Conservation (phyloP, 495 filamentous ascomycete species). For the Penicillium odoratum region DNA sequence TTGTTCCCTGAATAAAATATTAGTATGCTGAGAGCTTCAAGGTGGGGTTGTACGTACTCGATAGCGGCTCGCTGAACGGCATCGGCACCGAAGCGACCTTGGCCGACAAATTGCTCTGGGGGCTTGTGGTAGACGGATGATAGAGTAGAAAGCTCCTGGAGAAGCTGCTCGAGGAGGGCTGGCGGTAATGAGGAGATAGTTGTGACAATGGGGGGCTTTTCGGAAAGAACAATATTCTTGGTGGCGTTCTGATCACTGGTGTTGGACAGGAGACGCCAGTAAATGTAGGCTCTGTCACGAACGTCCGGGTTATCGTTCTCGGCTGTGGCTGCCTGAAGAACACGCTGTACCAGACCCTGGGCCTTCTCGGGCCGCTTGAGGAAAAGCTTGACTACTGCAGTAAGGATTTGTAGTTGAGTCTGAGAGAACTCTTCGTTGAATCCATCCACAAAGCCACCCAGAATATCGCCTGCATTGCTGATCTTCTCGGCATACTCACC, state of each 20-base stretch:
- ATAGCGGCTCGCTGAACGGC: constrained; percentile 95
- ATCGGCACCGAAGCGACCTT: constrained; percentile 90
- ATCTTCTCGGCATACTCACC: constrained; percentile 99
- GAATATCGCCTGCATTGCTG: constrained; percentile 89
- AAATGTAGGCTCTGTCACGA: constrained; percentile 94
- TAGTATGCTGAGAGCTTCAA: constrained; percentile 6
- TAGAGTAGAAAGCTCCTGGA: constrained; percentile 89
- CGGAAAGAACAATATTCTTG: constrained; percentile 85
- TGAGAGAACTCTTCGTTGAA: constrained; percentile 93
- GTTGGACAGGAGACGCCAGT: constrained; percentile 92
- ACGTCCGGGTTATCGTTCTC: constrained; percentile 98
- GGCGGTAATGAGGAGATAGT: constrained; percentile 88
- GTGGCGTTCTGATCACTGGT: constrained; percentile 82
- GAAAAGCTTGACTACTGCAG: constrained; percentile 95
- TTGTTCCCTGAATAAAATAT: constrained; percentile 61
- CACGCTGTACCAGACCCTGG: constrained; percentile 88
- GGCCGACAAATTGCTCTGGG: constrained; percentile 92
- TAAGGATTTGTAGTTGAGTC: constrained; percentile 94
- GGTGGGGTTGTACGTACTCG: constrained; percentile 52
- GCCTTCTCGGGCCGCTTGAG: constrained; percentile 93
- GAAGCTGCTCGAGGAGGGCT: constrained; percentile 78
- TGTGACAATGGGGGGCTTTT: constrained; percentile 90
- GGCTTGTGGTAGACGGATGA: constrained; percentile 99
- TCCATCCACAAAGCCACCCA: constrained; percentile 82
- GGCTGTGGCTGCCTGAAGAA: constrained; percentile 85